A percentile compares a stretch with the other conserved stretches of the same genome.
phyloP scores from a whole-genome alignment of 768 basidiomycete genomes.

The Phylloporus arenicola region DNA sequence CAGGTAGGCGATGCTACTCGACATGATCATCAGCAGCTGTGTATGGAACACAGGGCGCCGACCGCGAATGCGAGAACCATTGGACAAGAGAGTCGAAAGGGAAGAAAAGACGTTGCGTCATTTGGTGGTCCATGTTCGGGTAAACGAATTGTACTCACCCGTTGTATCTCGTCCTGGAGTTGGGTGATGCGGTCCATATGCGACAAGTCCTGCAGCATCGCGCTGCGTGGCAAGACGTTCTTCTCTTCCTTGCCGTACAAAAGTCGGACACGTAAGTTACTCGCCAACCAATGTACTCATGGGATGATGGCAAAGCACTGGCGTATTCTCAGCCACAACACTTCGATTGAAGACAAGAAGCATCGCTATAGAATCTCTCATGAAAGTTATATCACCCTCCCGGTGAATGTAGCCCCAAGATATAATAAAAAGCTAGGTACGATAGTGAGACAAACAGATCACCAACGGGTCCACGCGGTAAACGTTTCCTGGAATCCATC shows the following conservation, averaged over 20 bases:
- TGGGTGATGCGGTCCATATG: slow-evolving; percentile 97
- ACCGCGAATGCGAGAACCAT: not conserved
- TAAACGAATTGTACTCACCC: slow-evolving; percentile 38
- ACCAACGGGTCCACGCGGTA: slow-evolving; percentile 32
- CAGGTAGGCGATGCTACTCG: slow-evolving; percentile 74
- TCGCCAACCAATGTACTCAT: slow-evolving; percentile 2
- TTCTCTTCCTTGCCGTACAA: slow-evolving; percentile 7
- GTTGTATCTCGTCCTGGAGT: slow-evolving; percentile 90
- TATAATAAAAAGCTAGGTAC: not conserved
- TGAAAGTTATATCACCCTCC: not conserved
- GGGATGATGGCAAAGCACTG: not conserved
- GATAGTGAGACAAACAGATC: slow-evolving; percentile 2
- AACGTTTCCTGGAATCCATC: slow-evolving; percentile 44
- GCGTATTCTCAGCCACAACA: not conserved
- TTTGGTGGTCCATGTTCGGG: not conserved
- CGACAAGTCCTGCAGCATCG: slow-evolving; percentile 87
- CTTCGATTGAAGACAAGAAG: not conserved
- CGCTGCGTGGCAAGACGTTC: slow-evolving; percentile 39
- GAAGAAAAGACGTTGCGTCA: not conserved
- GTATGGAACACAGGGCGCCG: not conserved
- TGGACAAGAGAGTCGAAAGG: not conserved
- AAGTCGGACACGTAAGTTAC: slow-evolving; percentile 13
- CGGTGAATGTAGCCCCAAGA: not conserved
- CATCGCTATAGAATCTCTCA: not conserved
- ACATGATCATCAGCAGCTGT: slow-evolving; percentile 86